A percentile compares a stretch with the other conserved stretches of the same genome.
phyloP scores from a whole-genome alignment of 2,329 filamentous ascomycete species.

The Clonostachys sp. region DNA sequence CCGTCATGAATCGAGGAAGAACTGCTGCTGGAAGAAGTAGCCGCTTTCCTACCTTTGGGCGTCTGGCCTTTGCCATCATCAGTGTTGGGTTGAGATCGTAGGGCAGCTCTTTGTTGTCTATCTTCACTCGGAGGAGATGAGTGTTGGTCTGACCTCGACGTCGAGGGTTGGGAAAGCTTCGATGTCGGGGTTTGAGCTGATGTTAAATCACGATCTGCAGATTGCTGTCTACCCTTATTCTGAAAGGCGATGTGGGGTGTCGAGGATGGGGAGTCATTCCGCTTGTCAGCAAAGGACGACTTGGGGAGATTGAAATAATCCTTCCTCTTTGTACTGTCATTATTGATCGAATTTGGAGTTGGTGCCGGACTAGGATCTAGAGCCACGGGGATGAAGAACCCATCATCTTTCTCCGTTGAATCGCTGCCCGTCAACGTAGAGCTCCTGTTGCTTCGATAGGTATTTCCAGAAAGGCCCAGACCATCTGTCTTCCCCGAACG shows the following conservation, averaged over 20 bases:
- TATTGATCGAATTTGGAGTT: slow-evolving; percentile 41
- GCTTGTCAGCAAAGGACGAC: slow-evolving; percentile 35
- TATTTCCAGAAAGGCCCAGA: slow-evolving; percentile 67
- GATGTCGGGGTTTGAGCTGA: neutral
- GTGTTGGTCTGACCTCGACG: slow-evolving; percentile 13
- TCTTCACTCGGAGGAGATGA: slow-evolving; percentile 2
- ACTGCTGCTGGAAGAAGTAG: neutral
- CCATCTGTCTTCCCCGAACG: slow-evolving; percentile 47
- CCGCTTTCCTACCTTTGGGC: slow-evolving; percentile 56
- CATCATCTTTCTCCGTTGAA: slow-evolving; percentile 54
- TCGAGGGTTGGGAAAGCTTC: slow-evolving; percentile 14
- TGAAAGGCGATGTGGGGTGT: slow-evolving; percentile 93
- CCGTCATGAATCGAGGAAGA: neutral
- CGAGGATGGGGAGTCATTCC: slow-evolving; percentile 44
- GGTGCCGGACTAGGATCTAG: slow-evolving; percentile 64
- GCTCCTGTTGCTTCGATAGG: slow-evolving; percentile 73
- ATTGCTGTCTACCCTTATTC: slow-evolving; percentile 64
- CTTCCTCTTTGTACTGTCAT: slow-evolving; percentile 39
- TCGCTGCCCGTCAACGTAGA: slow-evolving; percentile 57
- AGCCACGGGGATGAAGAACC: slow-evolving; percentile 73
- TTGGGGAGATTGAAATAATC: slow-evolving; percentile 55
- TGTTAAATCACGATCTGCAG: slow-evolving; percentile 38
- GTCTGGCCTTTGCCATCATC: slow-evolving; percentile 77
- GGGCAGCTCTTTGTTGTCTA: neutral
- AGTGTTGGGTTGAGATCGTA: slow-evolving; percentile 14